Conservation (phyloP, 1,139 yeast genomes). For the Eremothecium coryli region DNA sequence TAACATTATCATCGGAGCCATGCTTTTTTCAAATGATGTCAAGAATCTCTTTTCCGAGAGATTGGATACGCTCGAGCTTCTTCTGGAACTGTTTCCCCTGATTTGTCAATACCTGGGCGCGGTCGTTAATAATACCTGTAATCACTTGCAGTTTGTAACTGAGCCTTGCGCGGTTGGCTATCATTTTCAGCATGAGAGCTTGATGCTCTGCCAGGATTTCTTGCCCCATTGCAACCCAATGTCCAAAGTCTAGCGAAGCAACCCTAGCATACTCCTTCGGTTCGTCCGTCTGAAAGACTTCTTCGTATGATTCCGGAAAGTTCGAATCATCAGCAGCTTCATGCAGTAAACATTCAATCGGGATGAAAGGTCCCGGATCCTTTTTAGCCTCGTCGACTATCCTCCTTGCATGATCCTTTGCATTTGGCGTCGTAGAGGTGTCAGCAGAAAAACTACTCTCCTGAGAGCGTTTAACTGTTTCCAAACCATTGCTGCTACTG, state of each 20-base stretch:
- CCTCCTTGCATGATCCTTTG: neutral
- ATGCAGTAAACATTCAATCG: slow-evolving; percentile 5
- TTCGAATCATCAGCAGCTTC: slow-evolving; percentile 6
- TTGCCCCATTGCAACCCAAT: slow-evolving; percentile 35
- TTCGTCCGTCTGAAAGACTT: slow-evolving; percentile 13
- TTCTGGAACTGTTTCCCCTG: slow-evolving; percentile 33
- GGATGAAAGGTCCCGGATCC: slow-evolving; percentile 11
- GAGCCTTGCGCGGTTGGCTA: slow-evolving; percentile 34
- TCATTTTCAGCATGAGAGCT: slow-evolving; percentile 29
- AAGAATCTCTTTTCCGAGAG: slow-evolving; percentile 36
- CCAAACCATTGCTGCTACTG: too few relatives aligned
- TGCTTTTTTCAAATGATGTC: slow-evolving; percentile 20
- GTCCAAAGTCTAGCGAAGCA: slow-evolving; percentile 26
- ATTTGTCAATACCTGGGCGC: slow-evolving; percentile 32
- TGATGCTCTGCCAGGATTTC: slow-evolving; percentile 29
- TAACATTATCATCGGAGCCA: neutral
- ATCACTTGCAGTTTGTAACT: slow-evolving; percentile 33
- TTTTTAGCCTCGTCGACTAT: neutral
- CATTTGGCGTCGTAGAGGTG: neutral
- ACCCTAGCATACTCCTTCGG: slow-evolving; percentile 23
- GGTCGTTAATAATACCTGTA: slow-evolving; percentile 31
- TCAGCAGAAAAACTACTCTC: neutral
- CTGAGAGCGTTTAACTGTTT: too few relatives aligned
- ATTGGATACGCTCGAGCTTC: slow-evolving; percentile 32
- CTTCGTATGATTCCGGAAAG: slow-evolving; percentile 8